Evolutionary conservation across 1,284 basidiomycete genomes (phyloP), one percentile per base, ranked within the genome.

Genomic region (Abortiporus biennis): DNA sequence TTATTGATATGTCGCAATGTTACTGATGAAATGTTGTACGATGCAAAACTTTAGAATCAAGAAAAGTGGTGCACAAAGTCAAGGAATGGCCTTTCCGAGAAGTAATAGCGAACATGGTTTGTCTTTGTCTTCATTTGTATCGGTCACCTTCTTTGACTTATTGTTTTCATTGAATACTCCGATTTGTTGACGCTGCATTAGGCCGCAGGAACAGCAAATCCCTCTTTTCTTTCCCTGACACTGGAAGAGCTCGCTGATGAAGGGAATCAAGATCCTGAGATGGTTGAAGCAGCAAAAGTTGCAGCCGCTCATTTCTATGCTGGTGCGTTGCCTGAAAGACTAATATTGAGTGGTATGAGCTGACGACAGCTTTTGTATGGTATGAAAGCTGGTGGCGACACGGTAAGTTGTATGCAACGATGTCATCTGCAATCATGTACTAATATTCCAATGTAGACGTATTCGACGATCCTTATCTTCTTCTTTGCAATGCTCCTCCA

Each of bases 401-500:
- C 27, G 27, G 27, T 29, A 9, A 8, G 27, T 29, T 8, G 8
- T n/a, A 29, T n/a, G n/a, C 27, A 8, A 29, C 27, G 27, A 9
- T 29, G 27, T 35, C 33, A 12, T 8, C 9, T 35, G 33, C 8
- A 12, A 12, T 11, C 17, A 8, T 11, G 9, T 9, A 19, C 33
- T 35, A 8, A 19, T 12, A 8, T 8, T 9, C 9, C 9, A 8
- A 40, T 34, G 36, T 4, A 50, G 51, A 46, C 43, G 0, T 48
- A 54, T 23, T 61, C 62, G 11, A 52, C 51, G 0, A 36, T 61
- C 3, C 12, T 55, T 50, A 38, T 34, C 44, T 59, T 63, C 45
- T 52, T 66, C 45, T 52, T 68, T 6, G 57, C 61, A 11, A 42
- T 42, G 56, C 47, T 56, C 1, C 52, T 61, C 27, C 51, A 63